Evolutionary conservation across 768 basidiomycete species (phyloP).

Genomic region (Tylopilus felleus): DNA sequence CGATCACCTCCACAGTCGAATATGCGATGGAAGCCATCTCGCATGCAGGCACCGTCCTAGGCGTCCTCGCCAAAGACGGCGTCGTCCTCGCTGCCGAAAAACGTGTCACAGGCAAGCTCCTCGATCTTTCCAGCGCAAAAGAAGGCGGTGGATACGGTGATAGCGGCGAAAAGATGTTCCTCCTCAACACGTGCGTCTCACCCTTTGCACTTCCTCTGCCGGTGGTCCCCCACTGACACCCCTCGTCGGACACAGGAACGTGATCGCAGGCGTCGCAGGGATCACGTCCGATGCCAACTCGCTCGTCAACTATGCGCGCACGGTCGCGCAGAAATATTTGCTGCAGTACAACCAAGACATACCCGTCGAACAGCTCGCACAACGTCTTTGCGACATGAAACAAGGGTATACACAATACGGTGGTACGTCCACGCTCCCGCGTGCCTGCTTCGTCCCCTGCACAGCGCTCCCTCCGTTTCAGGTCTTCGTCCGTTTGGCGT

Average conservation of each 20-base stretch:
- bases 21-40: constrained; percentile 99
- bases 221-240: background rate
- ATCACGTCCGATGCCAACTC: constrained; percentile 98
- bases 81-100: constrained; percentile 94
- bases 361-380: constrained; percentile 93
- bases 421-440: constrained; percentile 46
- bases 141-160: constrained; percentile 85
- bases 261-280: constrained; percentile 92
- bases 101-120: constrained; percentile 96
- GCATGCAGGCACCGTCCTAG: constrained; percentile 91
- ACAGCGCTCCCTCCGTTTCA: background rate
- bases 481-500: constrained; percentile 98
- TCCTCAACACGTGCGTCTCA: constrained; percentile 78
- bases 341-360: constrained; percentile 95
- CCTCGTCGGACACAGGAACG: constrained; percentile 58
- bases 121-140: constrained; percentile 84
- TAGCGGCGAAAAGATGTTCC: constrained; percentile 96
- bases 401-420: constrained; percentile 98
- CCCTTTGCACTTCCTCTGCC: no score
- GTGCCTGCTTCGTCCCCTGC: background rate
- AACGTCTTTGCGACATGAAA: constrained; percentile 93
- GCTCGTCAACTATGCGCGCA: constrained; percentile 89
- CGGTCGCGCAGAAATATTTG: constrained; percentile 86
- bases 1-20: constrained; percentile 61
- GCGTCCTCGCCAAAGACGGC: constrained; percentile 85